phyloP scores from a whole-genome alignment of 192 early-diverging fungal genomes.

The Phlyctochytrium arcticum region DNA sequence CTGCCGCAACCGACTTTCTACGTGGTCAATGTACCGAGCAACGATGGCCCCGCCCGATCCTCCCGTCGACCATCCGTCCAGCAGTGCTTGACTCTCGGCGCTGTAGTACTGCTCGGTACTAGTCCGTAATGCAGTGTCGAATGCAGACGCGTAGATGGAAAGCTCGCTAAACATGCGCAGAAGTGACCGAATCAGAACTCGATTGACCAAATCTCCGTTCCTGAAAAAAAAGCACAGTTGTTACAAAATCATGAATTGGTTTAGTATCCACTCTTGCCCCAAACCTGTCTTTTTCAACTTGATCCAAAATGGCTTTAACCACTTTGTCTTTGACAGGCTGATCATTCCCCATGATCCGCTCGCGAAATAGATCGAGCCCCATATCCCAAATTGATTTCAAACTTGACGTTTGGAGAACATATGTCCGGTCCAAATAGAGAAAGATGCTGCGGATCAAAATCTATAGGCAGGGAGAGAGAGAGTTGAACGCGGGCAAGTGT shows the following conservation, averaged over 20 bases:
- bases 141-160: conserved; percentile 61
- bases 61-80: conserved; percentile 40
- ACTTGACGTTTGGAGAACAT: conserved; percentile 68
- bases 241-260: background rate
- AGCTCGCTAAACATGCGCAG: conserved; percentile 79
- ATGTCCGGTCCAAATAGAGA: conserved; percentile 89
- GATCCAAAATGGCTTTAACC: conserved; percentile 54
- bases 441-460: conserved; percentile 79
- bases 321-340: background rate
- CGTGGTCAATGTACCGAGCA: conserved; percentile 70
- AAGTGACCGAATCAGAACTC: conserved; percentile 49
- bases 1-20: conserved; percentile 64
- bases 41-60: conserved; percentile 32
- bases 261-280: background rate
- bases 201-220: conserved; percentile 56
- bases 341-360: conserved; percentile 40
- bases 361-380: conserved; percentile 80
- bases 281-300: conserved; percentile 66
- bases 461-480: too few species aligned
- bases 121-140: conserved; percentile 68
- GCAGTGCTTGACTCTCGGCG: conserved; percentile 59
- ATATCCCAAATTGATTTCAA: conserved; percentile 80
- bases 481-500: too few species aligned
- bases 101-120: conserved; percentile 70
- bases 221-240: background rate